phyloP scores from a whole-genome alignment of 163 green algal species.

The Scenedesmus sp. region DNA sequence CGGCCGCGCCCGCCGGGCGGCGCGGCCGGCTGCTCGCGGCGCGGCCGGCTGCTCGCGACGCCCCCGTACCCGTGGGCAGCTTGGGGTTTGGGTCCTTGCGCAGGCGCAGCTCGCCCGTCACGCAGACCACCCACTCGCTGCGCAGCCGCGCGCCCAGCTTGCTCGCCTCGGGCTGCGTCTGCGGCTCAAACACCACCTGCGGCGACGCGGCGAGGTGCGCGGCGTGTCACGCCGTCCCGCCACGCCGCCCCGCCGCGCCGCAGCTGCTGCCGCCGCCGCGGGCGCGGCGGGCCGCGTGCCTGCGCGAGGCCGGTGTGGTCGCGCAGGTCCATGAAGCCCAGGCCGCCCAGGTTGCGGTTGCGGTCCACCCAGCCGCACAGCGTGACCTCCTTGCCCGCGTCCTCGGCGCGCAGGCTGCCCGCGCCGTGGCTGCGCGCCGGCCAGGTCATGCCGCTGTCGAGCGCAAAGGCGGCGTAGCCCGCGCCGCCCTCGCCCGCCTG shows the following conservation, averaged over 20 bases:
- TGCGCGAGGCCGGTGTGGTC: slow-evolving; percentile 95
- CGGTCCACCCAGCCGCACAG: slow-evolving; percentile 98
- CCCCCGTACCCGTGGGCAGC: slow-evolving; percentile 75
- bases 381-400: slow-evolving; percentile 65
- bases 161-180: slow-evolving; percentile 57
- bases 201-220: background rate
- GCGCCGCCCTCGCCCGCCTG: slow-evolving; percentile 1
- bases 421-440: slow-evolving; percentile 61
- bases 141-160: slow-evolving; percentile 69
- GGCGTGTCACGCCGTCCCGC: too few species aligned
- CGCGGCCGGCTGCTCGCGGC: background rate
- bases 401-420: slow-evolving; percentile 57
- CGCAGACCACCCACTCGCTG: slow-evolving; percentile 89
- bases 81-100: slow-evolving; percentile 89
- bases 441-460: slow-evolving; percentile 54
- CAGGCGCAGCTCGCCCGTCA: slow-evolving; percentile 77
- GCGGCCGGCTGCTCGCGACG: slow-evolving; percentile 26
- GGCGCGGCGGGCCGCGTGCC: too few species aligned
- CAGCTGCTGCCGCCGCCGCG: too few species aligned
- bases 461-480: slow-evolving; percentile 27
- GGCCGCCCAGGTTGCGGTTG: slow-evolving; percentile 89
- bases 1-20: too few species aligned
- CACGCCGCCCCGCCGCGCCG: too few species aligned
- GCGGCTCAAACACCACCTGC: slow-evolving; percentile 77
- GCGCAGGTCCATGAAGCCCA: slow-evolving; percentile 94